Base-by-base conservation (phyloP, 495 filamentous ascomycete genomes). In the Penicillium flavigenum region DNA sequence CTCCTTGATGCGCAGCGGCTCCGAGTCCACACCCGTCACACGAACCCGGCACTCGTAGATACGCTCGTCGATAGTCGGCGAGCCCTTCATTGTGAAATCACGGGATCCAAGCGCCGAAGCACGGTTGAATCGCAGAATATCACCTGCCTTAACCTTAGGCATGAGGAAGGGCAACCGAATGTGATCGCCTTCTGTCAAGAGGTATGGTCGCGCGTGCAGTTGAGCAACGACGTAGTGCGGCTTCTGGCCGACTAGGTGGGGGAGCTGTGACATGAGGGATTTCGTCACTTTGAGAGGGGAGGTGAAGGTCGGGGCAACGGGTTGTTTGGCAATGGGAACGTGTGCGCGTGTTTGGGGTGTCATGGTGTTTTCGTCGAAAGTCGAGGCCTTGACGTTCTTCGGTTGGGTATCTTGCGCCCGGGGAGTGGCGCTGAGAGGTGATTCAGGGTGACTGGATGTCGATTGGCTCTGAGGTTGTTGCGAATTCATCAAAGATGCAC, bases 101-200 rank as follows among this genome's bases (percentile, higher is more conserved):
- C 94, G 82, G 46, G 88, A 92, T 5, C 94, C 94, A 11, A 98
- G 66, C 24, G 82, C 76, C 7, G 80, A 83, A 19, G 90, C 94
- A 22, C 90, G 84, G 73, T 96, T 92, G 47, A 98, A 83, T 16
- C 92, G 89, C 45, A 98, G 76, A 36, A 91, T 72, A 65, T 96
- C 91, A 1, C 94, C 94, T 0, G 91, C 84, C 51, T 80, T 74
- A 2, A 95, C 93, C 27, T 83, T 85, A 26, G 88, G 86, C 88
- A 98, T 91, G 61, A 83, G 83, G 81, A 98, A 98, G n/a, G 94
- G 95, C 42, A 98, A 84, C n/a, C 91, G 90, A 2, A 98, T 62
- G 39, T 80, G 81, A 70, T 98, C 94, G 59, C 94, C 95, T 34
- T 73, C 75, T 0, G 91, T 98, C 59, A 98, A 82, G 5, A 98